Evolutionary conservation across 2,329 filamentous ascomycete genomes (phyloP).

Genomic region (Stemphylium beticola): DNA sequence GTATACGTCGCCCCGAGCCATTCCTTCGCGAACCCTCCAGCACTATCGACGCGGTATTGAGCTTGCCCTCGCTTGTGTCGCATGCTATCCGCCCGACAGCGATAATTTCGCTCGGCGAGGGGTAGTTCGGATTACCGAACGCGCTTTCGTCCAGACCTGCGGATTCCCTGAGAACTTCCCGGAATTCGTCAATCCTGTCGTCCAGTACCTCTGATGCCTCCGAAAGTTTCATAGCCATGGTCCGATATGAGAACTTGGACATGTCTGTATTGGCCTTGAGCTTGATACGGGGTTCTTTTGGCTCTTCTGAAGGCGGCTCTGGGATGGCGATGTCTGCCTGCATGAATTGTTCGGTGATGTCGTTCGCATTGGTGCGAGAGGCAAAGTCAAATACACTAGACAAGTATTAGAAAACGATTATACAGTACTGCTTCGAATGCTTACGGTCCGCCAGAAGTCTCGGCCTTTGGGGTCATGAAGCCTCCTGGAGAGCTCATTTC

Average conservation of each 20-base stretch:
- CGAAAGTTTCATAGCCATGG: constrained; percentile 91
- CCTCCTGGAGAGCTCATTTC: constrained; percentile 59
- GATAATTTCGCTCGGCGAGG: constrained; percentile 85
- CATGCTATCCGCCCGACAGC: constrained; percentile 91
- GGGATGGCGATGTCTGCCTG: constrained; percentile 74
- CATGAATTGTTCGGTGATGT: constrained; percentile 76
- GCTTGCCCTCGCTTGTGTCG: constrained; percentile 82
- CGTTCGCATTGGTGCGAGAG: constrained; percentile 78
- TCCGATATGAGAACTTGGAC: constrained; percentile 89
- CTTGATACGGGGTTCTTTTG: constrained; percentile 78
- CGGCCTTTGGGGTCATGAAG: constrained; percentile 39
- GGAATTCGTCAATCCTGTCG: constrained; percentile 92
- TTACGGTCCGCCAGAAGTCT: constrained; percentile 50
- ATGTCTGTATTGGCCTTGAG: constrained; percentile 85
- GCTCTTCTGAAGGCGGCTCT: constrained; percentile 74
- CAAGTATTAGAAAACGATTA: constrained; percentile 17
- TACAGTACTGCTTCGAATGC: constrained; percentile 16
- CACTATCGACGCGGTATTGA: constrained; percentile 84
- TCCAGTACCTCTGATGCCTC: constrained; percentile 93
- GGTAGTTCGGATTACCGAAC: constrained; percentile 85
- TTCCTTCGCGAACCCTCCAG: constrained; percentile 85
- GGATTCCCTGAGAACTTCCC: constrained; percentile 72
- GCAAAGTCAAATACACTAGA: constrained; percentile 69
- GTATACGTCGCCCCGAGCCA: constrained; percentile 81
- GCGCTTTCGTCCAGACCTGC: constrained; percentile 77